These are phyloP conservation scores for Auricularia cornea DNA, from an alignment of 768 basidiomycete species.

Conservation along the genomic window DNA sequence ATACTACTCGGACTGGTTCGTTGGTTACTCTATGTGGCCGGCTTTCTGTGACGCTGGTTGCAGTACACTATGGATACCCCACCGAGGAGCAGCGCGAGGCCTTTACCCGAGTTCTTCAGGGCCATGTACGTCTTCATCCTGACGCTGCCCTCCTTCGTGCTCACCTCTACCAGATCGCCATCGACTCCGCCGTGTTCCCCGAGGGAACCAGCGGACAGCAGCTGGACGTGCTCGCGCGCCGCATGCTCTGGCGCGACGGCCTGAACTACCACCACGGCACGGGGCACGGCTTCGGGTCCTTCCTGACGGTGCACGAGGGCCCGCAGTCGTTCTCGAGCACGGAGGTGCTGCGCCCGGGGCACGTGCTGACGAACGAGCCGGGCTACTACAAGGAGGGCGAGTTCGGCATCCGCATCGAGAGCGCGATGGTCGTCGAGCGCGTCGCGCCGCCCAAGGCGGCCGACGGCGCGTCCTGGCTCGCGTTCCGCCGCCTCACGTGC, in stretches of 20 bases:
- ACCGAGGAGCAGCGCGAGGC: slow-evolving; percentile 82
- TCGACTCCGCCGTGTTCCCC: slow-evolving; percentile 85
- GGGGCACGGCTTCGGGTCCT: slow-evolving; percentile 84
- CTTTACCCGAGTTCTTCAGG: slow-evolving; percentile 91
- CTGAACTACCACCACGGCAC: slow-evolving; percentile 60
- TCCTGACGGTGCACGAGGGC: slow-evolving; percentile 71
- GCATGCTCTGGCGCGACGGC: slow-evolving; percentile 80
- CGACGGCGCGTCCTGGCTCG: slow-evolving; percentile 73
- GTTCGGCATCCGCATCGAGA: slow-evolving; percentile 92
- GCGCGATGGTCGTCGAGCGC: slow-evolving; percentile 65
- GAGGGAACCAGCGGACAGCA: slow-evolving; percentile 77
- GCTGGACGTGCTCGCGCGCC: slow-evolving; percentile 84
- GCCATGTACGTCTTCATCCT: slow-evolving; percentile 60
- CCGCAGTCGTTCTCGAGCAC: slow-evolving; percentile 36
- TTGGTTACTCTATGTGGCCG: too few species aligned
- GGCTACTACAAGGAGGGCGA: slow-evolving; percentile 77
- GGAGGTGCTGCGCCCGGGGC: slow-evolving; percentile 76
- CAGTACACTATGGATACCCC: slow-evolving; percentile 76
- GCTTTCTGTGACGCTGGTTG: too few species aligned
- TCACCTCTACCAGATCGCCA: slow-evolving; percentile 57
- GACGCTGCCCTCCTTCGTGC: slow-evolving; percentile 12
- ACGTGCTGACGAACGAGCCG: slow-evolving; percentile 91
- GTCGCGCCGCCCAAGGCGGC: slow-evolving; percentile 27
- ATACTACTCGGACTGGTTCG: slow-evolving; percentile 57
- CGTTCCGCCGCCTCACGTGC: slow-evolving; percentile 86